Evolutionary conservation across 2,329 filamentous ascomycete species (phyloP), one percentile per base, ranked within the genome.

Genomic region (Xylaria sp.): DNA sequence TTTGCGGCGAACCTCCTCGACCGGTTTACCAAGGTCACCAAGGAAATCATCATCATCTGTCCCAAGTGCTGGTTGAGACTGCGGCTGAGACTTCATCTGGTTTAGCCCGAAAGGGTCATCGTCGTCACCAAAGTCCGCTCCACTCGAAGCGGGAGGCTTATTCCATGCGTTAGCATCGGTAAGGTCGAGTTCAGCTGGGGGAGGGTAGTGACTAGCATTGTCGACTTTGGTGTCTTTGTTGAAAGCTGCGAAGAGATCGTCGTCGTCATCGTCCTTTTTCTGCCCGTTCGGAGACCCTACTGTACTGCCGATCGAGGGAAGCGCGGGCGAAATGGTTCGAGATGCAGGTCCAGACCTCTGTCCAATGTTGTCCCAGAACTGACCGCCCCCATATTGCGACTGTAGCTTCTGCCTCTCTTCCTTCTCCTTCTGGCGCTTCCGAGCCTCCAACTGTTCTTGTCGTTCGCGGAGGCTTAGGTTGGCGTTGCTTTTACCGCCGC

Each of bases 51-150:
- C 82, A 44, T 87, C 84, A n/a, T 71, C 72, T 0, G 61, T 50
- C 5, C 46, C 48, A 44, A 47, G 39, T 8, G 61, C 57, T 44
- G 46, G 46, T 18, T 60, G 66, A 7, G 56, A 64, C 21, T 68
- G 65, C 19, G 60, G 69, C 61, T 19, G 69, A 24, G 64, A 41
- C 62, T 83, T 82, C 65, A 91, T 70, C 60, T 88, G 78, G 54
- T 80, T 87, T 34, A 97, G 76, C 1, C 91, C 93, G 69, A 97
- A 97, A 1, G 92, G 91, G 67, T 96, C 91, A 63, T 96, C 90
- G 52, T 93, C 88, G 24, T 83, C 78, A 11, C 71, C 74, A 57
- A 86, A 74, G 0, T 63, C 70, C 9, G 66, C 69, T 40, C 65
- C 64, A 49, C 68, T 66, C 1, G 71, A 60, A 17, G 63, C 54